Evolutionary conservation across 2,329 filamentous ascomycete genomes (phyloP).

Genomic region (Aspergillus alliaceus): DNA sequence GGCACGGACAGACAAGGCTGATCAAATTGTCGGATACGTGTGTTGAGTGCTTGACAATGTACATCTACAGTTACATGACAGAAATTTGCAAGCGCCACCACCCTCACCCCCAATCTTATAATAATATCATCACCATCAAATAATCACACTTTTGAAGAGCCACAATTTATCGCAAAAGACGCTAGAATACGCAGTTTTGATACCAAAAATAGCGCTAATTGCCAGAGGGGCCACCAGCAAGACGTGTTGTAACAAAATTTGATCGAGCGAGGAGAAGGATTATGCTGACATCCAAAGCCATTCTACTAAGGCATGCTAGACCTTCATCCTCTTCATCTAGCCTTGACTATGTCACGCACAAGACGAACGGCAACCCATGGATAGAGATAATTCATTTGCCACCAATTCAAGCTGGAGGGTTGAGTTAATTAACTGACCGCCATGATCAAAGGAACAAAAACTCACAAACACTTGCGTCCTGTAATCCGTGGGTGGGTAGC

Average conservation of each 20-base stretch:
- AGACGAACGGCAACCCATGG: not conserved
- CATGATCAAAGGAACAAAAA: not conserved
- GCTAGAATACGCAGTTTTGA: not conserved
- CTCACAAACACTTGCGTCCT: not conserved
- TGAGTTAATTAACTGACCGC: not conserved
- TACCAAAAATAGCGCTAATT: not conserved
- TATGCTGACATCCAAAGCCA: not conserved
- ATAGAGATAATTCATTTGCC: not conserved
- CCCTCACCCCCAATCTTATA: no score
- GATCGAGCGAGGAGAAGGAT: not conserved
- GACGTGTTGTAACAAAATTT: not conserved
- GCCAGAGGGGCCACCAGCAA: not conserved
- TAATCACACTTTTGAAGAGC: no score
- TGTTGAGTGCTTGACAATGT: no score
- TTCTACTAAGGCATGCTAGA: not conserved
- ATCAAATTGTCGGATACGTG: no score
- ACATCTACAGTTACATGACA: no score
- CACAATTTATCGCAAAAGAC: not conserved
- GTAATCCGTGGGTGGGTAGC: not conserved
- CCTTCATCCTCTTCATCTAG: not conserved
- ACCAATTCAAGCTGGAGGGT: not conserved
- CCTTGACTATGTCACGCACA: not conserved
- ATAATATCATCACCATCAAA: no score
- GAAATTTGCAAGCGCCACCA: no score
- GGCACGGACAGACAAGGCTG: no score